Conservation (phyloP, 2,329 filamentous ascomycete species). For the Aspergillus puulaauensis region DNA sequence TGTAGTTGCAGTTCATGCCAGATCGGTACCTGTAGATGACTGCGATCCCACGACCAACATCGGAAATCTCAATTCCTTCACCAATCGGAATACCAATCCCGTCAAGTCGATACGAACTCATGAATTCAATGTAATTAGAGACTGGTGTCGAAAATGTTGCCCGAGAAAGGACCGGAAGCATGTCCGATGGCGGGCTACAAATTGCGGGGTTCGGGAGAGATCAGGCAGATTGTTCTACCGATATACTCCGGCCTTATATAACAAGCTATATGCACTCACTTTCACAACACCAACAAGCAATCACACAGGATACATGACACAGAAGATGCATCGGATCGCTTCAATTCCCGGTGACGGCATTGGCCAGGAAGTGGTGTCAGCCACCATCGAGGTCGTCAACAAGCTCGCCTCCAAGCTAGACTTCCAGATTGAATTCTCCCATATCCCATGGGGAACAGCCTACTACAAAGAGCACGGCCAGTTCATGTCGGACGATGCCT, state of each 20-base stretch:
- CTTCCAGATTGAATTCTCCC: constrained; percentile 52
- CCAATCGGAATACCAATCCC: too few relatives aligned
- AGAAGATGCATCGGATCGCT: constrained; percentile 39
- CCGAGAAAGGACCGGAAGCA: too few relatives aligned
- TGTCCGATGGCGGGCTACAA: too few relatives aligned
- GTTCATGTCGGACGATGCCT: constrained; percentile 54
- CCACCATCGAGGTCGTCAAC: constrained; percentile 50
- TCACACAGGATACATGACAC: not conserved
- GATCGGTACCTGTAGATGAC: not conserved
- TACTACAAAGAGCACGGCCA: constrained; percentile 51
- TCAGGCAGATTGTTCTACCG: constrained; percentile 3
- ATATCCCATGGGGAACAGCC: constrained; percentile 41
- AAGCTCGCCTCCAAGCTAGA: constrained; percentile 45
- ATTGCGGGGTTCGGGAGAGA: not conserved
- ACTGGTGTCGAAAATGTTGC: too few relatives aligned
- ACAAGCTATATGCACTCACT: too few relatives aligned
- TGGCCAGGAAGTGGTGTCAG: constrained; percentile 62
- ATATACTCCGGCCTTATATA: not conserved
- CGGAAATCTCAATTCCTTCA: too few relatives aligned
- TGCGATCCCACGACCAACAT: too few relatives aligned
- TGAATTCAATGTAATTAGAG: too few relatives aligned
- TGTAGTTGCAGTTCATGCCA: not conserved
- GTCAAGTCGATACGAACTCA: too few relatives aligned
- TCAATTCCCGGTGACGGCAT: constrained; percentile 66
- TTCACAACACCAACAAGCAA: too few relatives aligned